Conservation (phyloP, 306 rosid genomes). For the Pyrus betulifolia region DNA sequence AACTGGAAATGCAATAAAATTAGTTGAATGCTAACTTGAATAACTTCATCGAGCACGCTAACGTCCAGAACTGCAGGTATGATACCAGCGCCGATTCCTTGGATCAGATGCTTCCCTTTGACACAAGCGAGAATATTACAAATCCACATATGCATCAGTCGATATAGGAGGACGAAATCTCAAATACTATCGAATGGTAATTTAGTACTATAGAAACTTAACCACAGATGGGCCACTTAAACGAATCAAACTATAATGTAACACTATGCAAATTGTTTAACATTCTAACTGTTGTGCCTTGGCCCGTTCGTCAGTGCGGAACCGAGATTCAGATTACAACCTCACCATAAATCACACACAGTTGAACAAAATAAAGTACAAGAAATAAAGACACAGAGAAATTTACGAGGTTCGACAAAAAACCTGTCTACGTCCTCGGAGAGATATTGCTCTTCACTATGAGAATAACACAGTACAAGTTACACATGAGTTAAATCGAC, state of each 20-base stretch:
- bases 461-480: no score
- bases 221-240: neutral
- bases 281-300: no score
- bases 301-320: no score
- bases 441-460: no score
- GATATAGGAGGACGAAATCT: neutral
- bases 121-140: neutral
- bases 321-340: no score
- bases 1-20: neutral
- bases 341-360: no score
- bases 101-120: conserved; percentile 66
- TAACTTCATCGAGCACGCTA: conserved; percentile 53
- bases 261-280: neutral
- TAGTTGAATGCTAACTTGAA: conserved; percentile 37
- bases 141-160: neutral
- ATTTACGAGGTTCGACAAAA: no score
- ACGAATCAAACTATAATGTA: neutral
- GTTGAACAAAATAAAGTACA: no score
- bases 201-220: no score
- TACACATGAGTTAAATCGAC: no score
- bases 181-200: neutral
- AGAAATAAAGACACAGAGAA: no score
- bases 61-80: conserved; percentile 48
- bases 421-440: no score
- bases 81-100: conserved; percentile 70